Evolutionary conservation across 768 basidiomycete species (phyloP).

Genomic region (Mycena rosella): DNA sequence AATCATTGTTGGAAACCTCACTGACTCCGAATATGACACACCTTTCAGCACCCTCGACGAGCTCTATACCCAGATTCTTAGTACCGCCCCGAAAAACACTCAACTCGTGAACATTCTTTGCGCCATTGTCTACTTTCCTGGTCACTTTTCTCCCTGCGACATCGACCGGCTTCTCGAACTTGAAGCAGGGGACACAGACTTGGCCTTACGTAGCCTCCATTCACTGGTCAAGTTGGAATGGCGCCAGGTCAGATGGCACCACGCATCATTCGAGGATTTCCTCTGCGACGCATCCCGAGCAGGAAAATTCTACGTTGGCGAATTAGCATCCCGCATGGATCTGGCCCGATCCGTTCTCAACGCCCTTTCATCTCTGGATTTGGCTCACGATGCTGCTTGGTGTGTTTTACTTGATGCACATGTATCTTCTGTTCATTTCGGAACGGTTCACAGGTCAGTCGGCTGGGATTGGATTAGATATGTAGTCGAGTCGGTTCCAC

Average conservation of each 20-base stretch:
- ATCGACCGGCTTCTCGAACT: neutral
- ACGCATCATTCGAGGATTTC: neutral
- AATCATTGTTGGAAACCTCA: too few relatives aligned
- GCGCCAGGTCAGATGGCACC: neutral
- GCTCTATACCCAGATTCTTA: neutral
- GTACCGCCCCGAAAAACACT: too few relatives aligned
- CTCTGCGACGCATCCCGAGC: neutral
- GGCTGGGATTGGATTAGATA: too few relatives aligned
- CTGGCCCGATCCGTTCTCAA: neutral
- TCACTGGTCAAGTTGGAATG: neutral
- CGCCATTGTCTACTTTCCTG: neutral
- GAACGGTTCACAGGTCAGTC: too few relatives aligned
- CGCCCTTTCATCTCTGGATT: neutral
- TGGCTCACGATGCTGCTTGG: too few relatives aligned
- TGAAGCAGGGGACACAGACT: neutral
- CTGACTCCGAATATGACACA: too few relatives aligned
- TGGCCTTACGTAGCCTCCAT: neutral
- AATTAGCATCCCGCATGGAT: neutral
- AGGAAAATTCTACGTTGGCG: neutral
- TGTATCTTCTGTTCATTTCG: too few relatives aligned
- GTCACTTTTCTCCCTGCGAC: neutral
- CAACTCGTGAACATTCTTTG: neutral
- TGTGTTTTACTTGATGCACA: too few relatives aligned
- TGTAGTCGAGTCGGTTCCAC: too few relatives aligned
- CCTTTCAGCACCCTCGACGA: neutral